phyloP scores from a whole-genome alignment of 1,139 yeast species.

The Scheffersomyces parashehatae region DNA sequence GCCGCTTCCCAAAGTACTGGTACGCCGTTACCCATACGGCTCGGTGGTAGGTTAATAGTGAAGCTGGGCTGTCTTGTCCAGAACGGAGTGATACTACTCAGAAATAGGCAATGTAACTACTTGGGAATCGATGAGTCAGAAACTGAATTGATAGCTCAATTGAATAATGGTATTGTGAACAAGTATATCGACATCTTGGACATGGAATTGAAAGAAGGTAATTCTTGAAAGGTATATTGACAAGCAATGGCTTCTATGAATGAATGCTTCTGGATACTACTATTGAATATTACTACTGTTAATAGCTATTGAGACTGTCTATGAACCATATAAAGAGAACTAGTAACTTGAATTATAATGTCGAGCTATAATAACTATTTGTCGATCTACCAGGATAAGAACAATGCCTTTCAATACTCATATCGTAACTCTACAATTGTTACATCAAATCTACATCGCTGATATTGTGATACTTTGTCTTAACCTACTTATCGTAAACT shows the following conservation, averaged over 20 bases:
- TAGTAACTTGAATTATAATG: too few relatives aligned
- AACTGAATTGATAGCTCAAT: conserved; percentile 22
- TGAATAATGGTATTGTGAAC: conserved; percentile 34
- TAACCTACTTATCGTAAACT: too few relatives aligned
- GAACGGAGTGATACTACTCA: conserved; percentile 38
- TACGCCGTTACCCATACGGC: conserved; percentile 36
- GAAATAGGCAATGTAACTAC: conserved; percentile 32
- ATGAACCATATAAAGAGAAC: too few relatives aligned
- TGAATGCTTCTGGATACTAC: too few relatives aligned
- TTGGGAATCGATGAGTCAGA: conserved; percentile 27
- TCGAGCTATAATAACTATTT: too few relatives aligned
- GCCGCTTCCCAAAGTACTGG: conserved; percentile 11
- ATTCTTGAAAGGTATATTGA: background rate
- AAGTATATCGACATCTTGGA: conserved; percentile 36
- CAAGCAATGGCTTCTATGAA: conserved; percentile 14
- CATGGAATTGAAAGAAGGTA: conserved; percentile 15
- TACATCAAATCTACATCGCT: too few relatives aligned
- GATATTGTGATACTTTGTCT: too few relatives aligned
- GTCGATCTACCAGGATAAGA: too few relatives aligned
- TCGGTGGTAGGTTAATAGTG: conserved; percentile 40
- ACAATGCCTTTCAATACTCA: too few relatives aligned
- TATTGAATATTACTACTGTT: too few relatives aligned
- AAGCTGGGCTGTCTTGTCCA: conserved; percentile 32
- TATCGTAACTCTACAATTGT: too few relatives aligned
- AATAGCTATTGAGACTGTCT: too few relatives aligned